These are phyloP conservation scores for Graphilbum sp. DNA, from an alignment of 2,329 filamentous ascomycete genomes.

Conservation along the genomic window DNA sequence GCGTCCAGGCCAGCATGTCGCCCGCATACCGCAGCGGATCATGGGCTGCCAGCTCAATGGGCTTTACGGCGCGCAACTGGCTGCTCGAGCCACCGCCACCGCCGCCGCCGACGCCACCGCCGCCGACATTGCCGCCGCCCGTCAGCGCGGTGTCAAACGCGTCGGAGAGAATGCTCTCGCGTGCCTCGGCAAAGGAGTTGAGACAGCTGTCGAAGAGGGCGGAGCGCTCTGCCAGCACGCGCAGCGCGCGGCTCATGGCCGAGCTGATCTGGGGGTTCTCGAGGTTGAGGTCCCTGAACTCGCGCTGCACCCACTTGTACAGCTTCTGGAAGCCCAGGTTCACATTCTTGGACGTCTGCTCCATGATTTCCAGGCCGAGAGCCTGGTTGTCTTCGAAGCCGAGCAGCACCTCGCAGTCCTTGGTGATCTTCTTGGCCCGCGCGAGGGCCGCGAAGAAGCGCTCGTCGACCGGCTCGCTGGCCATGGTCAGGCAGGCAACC, in stretches of 20 bases:
- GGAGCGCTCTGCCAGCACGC: constrained; percentile 77
- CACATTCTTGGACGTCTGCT: constrained; percentile 71
- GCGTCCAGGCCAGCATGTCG: constrained; percentile 95
- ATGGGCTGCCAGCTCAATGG: constrained; percentile 86
- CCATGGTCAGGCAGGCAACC: constrained; percentile 55
- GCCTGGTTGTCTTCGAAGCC: constrained; percentile 86
- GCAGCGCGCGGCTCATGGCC: constrained; percentile 66
- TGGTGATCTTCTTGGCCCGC: constrained; percentile 72
- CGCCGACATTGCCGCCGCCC: constrained; percentile 24
- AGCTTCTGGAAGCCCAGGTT: constrained; percentile 89
- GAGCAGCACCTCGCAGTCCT: constrained; percentile 76
- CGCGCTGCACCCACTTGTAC: constrained; percentile 85
- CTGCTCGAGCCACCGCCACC: neutral
- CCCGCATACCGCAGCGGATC: constrained; percentile 84
- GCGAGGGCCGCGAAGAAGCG: constrained; percentile 63
- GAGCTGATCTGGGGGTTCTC: constrained; percentile 87
- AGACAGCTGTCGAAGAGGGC: constrained; percentile 86
- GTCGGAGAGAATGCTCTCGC: constrained; percentile 75
- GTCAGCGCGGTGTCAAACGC: constrained; percentile 81
- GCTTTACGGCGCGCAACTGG: constrained; percentile 45
- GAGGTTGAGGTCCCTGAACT: constrained; percentile 82
- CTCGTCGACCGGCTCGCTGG: constrained; percentile 69
- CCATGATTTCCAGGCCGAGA: constrained; percentile 78
- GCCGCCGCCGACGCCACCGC: neutral
- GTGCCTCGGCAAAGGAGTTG: constrained; percentile 80